Evolutionary conservation across 2,329 filamentous ascomycete species (phyloP).

Genomic region (Calonectria leucothoes): DNA sequence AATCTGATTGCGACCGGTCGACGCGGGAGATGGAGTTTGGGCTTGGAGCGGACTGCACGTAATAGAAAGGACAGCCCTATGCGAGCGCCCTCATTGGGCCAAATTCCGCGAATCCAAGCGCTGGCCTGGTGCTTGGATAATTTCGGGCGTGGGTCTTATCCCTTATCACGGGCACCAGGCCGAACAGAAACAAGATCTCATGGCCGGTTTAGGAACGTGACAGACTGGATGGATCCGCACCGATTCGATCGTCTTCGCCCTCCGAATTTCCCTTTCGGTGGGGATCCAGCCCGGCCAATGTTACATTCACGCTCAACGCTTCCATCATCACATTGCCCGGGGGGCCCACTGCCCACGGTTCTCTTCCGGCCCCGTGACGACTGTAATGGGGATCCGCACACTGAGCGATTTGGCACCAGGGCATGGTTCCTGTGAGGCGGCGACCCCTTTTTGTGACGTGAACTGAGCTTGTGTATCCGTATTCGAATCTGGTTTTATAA

Average conservation of each 20-base stretch:
- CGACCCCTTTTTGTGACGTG: slow-evolving; percentile 29
- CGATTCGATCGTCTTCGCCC: slow-evolving; percentile 17
- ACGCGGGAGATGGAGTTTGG: slow-evolving; percentile 20
- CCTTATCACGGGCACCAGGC: neutral
- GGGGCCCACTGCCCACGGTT: slow-evolving; percentile 1
- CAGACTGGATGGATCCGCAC: slow-evolving; percentile 17
- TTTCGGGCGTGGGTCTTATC: slow-evolving; percentile 20
- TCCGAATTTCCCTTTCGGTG: slow-evolving; percentile 12
- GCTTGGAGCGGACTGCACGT: slow-evolving; percentile 20
- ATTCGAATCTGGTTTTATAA: neutral
- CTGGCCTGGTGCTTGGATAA: slow-evolving; percentile 11
- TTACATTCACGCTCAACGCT: neutral
- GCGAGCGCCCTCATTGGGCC: slow-evolving; percentile 19
- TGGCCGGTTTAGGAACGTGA: slow-evolving; percentile 12
- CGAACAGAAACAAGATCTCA: slow-evolving; percentile 18
- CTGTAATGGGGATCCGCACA: slow-evolving; percentile 31
- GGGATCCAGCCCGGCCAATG: slow-evolving; percentile 5
- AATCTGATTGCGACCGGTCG: neutral
- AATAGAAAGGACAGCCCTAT: slow-evolving; percentile 21
- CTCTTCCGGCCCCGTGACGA: slow-evolving; percentile 28
- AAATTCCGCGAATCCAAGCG: slow-evolving; percentile 5
- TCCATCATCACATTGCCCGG: neutral
- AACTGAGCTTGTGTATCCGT: slow-evolving; percentile 19
- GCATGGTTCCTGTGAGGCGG: slow-evolving; percentile 8
- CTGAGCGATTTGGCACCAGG: slow-evolving; percentile 23